Evolutionary conservation across 139 green algal species (phyloP).

Genomic region (Nannochloris sp.): DNA sequence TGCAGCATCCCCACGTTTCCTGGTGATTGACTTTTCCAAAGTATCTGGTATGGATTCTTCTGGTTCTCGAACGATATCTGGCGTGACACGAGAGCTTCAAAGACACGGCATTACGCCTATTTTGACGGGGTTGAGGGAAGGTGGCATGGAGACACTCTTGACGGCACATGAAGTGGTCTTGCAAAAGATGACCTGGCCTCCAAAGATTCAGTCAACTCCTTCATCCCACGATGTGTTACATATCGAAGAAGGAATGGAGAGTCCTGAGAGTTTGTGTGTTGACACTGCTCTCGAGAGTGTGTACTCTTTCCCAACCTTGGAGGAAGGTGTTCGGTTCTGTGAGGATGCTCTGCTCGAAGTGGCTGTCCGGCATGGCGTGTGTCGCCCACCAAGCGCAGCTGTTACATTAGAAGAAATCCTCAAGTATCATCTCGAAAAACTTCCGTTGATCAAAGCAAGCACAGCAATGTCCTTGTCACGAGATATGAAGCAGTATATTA

Average conservation of each 20-base stretch:
- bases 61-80: conserved; percentile 17
- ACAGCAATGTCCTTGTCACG: background rate
- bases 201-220: conserved; percentile 3
- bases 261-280: background rate
- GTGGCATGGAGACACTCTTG: conserved; percentile 12
- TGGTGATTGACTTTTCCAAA: conserved; percentile 24
- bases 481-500: conserved; percentile 17
- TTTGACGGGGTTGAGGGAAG: background rate
- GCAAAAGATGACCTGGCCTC: conserved; percentile 16
- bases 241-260: background rate
- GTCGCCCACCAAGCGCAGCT: conserved; percentile 13
- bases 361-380: conserved; percentile 15
- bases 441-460: background rate
- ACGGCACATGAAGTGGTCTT: conserved; percentile 17
- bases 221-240: too few species aligned
- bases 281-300: background rate
- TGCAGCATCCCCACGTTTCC: conserved; percentile 8
- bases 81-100: conserved; percentile 11
- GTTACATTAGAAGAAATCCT: conserved; percentile 18
- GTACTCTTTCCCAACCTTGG: conserved; percentile 8
- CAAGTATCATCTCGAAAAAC: conserved; percentile 15
- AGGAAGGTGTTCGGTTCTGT: conserved; percentile 25
- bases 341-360: conserved; percentile 20
- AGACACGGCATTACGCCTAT: conserved; percentile 20
- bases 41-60: conserved; percentile 22